Evolutionary conservation across 2,329 filamentous ascomycete genomes (phyloP), one percentile per base, ranked within the genome.

Genomic region (Apiospora phragmitis): DNA sequence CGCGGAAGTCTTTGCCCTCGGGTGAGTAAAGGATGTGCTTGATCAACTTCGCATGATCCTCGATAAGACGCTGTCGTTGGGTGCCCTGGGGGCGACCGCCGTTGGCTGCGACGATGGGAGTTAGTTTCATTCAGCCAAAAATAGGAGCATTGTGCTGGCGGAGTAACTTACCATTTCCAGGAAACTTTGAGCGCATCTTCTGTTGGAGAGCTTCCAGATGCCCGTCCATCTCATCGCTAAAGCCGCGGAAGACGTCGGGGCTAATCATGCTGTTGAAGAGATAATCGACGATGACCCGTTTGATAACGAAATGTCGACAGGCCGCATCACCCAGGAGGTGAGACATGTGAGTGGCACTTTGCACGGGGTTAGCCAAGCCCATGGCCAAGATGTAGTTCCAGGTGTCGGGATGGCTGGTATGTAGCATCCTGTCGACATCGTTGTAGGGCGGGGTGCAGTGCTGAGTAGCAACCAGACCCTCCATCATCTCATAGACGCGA

Each of bases 41-140:
- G 67, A 79, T 74, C 16, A 80, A 70, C 12, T 73, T 74, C 1
- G 79, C 75, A 43, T 80, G 79, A 45, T 80, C 78, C 9, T 78
- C 72, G n/a, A 80, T 75, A 5, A 78, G 71, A 3, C 73, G 72
- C 68, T 79, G 78, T 12, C 70, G 68, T 14, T 51, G 24, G 1
- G 43, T 24, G n/a, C 42, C 59, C 12, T 75, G 69, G 3, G 71
- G 69, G 18, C 71, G 71, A 35, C 47, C 68, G 14, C 59, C 24
- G 49, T n/a, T 24, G 18, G 49, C 73, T 73, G 67, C 45, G 45
- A 26, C 11, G 3, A 16, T 38, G 32, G 3, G 8, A 32, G 65
- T 76, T 71, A 75, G 72, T 68, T 5, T 18, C 12, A 32, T 38
- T 55, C 8, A 3, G 38, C 8, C 65, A 9, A 32, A 32, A 55